A percentile compares a stretch with the other conserved stretches of the same genome.
These are phyloP conservation scores for Gracilaria gracilis DNA, from an alignment of 23 red algal species.

Conservation along the genomic window DNA sequence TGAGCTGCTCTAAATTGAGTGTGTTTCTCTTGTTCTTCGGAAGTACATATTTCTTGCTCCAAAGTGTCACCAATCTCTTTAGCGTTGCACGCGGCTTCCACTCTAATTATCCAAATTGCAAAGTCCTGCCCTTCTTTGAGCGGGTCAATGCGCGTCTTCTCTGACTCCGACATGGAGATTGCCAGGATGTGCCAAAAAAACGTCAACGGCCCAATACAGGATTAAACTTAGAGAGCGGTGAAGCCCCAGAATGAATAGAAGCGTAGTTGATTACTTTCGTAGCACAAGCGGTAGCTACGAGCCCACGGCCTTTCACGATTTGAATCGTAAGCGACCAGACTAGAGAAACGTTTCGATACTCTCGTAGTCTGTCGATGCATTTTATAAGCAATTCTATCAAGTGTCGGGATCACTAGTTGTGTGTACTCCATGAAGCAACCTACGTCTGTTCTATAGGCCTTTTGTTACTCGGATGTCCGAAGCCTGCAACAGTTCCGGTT, in stretches of 20 bases:
- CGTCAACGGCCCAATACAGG: too few relatives aligned
- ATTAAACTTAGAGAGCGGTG: too few relatives aligned
- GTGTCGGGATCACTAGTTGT: too few relatives aligned
- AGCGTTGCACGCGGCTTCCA: constrained; percentile 20
- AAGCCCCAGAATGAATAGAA: too few relatives aligned
- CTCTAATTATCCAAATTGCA: constrained; percentile 4
- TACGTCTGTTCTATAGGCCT: too few relatives aligned
- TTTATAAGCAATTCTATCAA: too few relatives aligned
- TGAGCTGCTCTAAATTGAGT: background rate
- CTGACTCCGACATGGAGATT: constrained; percentile 40
- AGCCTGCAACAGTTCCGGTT: background rate
- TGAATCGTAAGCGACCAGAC: too few relatives aligned
- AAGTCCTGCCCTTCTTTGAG: constrained; percentile 28
- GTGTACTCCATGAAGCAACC: too few relatives aligned
- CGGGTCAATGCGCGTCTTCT: constrained; percentile 7
- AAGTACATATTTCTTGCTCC: background rate
- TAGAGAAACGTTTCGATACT: too few relatives aligned
- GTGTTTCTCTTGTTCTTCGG: background rate
- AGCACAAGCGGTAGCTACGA: background rate
- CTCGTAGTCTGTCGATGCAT: too few relatives aligned
- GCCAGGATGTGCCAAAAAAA: background rate
- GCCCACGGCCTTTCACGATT: constrained; percentile 12
- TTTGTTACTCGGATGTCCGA: too few relatives aligned
- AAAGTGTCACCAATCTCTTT: background rate
- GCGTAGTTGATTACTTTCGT: background rate